Conservation (phyloP, 768 basidiomycete species). For the Russula virescens region DNA sequence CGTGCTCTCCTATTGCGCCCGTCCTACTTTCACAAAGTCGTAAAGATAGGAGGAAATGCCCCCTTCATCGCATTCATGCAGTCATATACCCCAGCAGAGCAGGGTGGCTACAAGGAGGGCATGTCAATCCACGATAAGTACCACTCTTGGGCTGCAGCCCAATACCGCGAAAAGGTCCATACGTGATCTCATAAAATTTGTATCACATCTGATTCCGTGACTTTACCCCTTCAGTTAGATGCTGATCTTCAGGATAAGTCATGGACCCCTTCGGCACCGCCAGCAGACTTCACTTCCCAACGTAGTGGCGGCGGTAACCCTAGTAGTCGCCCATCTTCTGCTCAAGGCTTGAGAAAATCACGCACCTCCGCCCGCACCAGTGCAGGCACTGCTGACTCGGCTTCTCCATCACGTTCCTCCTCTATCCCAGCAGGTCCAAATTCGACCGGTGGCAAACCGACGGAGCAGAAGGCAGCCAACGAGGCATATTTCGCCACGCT, state of each 20-base stretch:
- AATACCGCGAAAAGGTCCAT: conserved; percentile 89
- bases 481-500: conserved; percentile 82
- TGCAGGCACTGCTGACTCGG: conserved; percentile 44
- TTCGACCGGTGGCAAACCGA: conserved; percentile 38
- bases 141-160: conserved; percentile 89
- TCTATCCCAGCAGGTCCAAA: conserved; percentile 32
- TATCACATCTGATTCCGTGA: conserved; percentile 1
- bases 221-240: conserved; percentile 53
- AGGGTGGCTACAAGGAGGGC: conserved; percentile 62
- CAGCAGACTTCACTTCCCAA: conserved; percentile 39
- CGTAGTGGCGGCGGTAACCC: conserved; percentile 39
- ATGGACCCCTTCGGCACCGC: conserved; percentile 75
- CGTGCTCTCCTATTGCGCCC: not conserved
- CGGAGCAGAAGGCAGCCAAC: conserved; percentile 71
- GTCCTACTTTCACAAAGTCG: conserved; percentile 8
- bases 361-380: conserved; percentile 59
- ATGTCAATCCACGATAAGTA: conserved; percentile 72
- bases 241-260: conserved; percentile 64
- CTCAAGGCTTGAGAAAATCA: conserved; percentile 84
- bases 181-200: not conserved
- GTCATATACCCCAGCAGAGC: conserved; percentile 57
- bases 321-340: conserved; percentile 54
- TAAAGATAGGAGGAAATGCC: conserved; percentile 81
- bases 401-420: conserved; percentile 51
- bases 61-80: conserved; percentile 76